These are phyloP conservation scores for Fomitopsis pulvina DNA, from an alignment of 768 basidiomycete species.

Conservation along the genomic window DNA sequence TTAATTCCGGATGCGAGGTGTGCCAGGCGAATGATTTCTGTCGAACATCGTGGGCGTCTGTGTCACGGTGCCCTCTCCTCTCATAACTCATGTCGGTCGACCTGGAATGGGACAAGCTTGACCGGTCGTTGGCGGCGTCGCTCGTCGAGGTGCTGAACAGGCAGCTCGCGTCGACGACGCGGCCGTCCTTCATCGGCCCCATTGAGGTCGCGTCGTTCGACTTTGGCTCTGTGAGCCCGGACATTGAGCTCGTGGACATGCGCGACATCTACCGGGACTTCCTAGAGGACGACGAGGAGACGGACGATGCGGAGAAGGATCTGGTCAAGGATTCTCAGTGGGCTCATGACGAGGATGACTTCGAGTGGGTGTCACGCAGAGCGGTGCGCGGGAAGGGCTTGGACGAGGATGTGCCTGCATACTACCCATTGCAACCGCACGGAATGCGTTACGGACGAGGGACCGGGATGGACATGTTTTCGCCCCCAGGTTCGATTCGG, in stretches of 20 bases:
- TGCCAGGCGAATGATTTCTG: no score
- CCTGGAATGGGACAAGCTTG: constrained; percentile 85
- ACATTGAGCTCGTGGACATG: constrained; percentile 86
- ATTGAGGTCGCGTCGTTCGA: constrained; percentile 81
- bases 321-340: constrained; percentile 14
- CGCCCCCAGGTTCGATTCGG: constrained; percentile 44
- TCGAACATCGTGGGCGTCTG: no score
- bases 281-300: constrained; percentile 66
- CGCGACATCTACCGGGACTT: constrained; percentile 95
- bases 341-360: constrained; percentile 56
- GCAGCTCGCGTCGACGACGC: constrained; percentile 58
- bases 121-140: constrained; percentile 58
- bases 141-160: constrained; percentile 74
- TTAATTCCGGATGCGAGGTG: neutral
- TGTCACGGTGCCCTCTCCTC: neutral
- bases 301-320: constrained; percentile 26
- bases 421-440: constrained; percentile 69
- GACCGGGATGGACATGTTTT: constrained; percentile 50
- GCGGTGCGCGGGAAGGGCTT: constrained; percentile 48
- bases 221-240: constrained; percentile 78
- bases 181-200: constrained; percentile 95
- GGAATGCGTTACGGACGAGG: constrained; percentile 52
- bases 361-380: constrained; percentile 74
- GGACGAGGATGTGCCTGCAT: constrained; percentile 44
- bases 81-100: constrained; percentile 79